Evolutionary conservation across 306 rosid genomes (phyloP).

Genomic region (Urtica urens): DNA sequence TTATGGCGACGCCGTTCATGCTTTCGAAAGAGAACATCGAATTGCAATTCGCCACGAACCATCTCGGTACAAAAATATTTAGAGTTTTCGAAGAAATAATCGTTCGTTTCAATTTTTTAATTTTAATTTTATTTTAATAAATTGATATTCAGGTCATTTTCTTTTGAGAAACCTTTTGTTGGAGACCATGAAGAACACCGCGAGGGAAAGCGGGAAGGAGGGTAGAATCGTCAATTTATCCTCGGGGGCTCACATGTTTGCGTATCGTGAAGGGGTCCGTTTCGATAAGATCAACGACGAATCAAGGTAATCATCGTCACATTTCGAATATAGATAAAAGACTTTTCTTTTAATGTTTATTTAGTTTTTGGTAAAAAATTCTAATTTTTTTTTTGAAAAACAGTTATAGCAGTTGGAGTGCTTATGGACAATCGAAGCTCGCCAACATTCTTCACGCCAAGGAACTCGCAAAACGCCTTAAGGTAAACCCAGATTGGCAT

Average conservation of each 20-base stretch:
- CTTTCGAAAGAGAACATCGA: conserved; percentile 64
- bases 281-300: conserved; percentile 58
- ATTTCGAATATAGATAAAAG: conserved; percentile 17
- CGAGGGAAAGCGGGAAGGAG: conserved; percentile 41
- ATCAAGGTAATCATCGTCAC: conserved; percentile 51
- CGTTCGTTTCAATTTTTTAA: background rate
- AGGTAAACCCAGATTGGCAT: conserved; percentile 37
- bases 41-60: conserved; percentile 78
- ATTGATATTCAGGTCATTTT: conserved; percentile 54
- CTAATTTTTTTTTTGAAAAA: background rate
- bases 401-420: conserved; percentile 42
- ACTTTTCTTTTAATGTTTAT: background rate
- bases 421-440: conserved; percentile 82
- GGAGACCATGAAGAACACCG: conserved; percentile 70
- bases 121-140: background rate
- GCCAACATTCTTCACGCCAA: conserved; percentile 67
- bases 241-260: conserved; percentile 45
- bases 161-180: conserved; percentile 67
- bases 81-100: background rate
- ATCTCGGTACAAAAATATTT: conserved; percentile 66
- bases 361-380: background rate
- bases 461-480: conserved; percentile 67
- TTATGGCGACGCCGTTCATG: conserved; percentile 60
- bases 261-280: conserved; percentile 44
- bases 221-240: conserved; percentile 67